Evolutionary conservation across 108 stramenopile species (phyloP), one percentile per base, ranked within the genome.

Genomic region (Nitzschia sp.): DNA sequence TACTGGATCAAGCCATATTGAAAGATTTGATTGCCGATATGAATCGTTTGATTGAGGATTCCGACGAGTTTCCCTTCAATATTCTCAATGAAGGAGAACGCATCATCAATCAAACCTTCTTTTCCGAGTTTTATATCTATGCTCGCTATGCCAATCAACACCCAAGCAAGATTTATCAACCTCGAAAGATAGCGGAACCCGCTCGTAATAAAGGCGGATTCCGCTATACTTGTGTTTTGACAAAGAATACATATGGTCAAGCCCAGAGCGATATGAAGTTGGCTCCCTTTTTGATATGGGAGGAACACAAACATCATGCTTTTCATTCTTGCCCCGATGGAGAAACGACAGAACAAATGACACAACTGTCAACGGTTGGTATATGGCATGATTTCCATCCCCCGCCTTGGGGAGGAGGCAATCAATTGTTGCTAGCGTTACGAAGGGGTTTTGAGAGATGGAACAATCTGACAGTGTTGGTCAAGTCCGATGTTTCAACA

Each of bases 331-430:
- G 63, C n/a, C 63, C 63, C 13, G 63, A 64, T n/a, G 27, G 29
- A 9, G 47, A 64, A 3, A 50, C 48, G 1, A 44, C 38, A 22
- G 29, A 61, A 5, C 36, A 61, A 4, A 33, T 64, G 31, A 52
- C 48, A 52, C 63, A 64, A 28, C 15, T 64, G 6, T 64, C 63
- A 11, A 64, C 45, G 13, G 29, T 68, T 2, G 66, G 66, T 11
- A 68, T 68, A 3, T 68, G 66, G 66, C 66, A 68, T 38, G 66
- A 68, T 30, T 68, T 68, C 27, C 66, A 68, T 52, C 53, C 32
- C 13, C 66, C 66, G 1, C 66, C 66, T 21, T 68, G 66, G 66
- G 66, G 66, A 32, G 66, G 66, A 8, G 66, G 66, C 38, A 68
- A 68, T 68, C 66, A 68, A 28, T 68, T 68, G 23, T 47, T 68